Evolutionary conservation across 202 grass and related monocot genomes (phyloP).

Genomic region (Digitaria exilis): DNA sequence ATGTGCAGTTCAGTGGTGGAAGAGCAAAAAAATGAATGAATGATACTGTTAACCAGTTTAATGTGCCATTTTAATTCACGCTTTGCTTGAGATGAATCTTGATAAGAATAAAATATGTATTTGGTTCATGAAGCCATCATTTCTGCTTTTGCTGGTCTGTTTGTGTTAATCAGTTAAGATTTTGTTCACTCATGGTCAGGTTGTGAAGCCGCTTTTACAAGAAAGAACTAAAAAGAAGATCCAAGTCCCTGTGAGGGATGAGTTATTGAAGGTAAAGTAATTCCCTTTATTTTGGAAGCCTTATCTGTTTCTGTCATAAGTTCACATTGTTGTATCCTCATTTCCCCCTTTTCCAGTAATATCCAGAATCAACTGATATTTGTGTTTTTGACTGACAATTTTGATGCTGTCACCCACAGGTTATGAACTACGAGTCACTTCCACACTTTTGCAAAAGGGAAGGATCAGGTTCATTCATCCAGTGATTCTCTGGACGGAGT

Average conservation of each 20-base stretch:
- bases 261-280: slow-evolving; percentile 77
- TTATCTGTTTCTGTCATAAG: not conserved
- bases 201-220: slow-evolving; percentile 97
- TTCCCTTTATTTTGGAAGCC: not conserved
- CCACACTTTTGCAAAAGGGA: slow-evolving; percentile 84
- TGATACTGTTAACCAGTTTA: not conserved
- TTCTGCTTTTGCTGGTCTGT: not conserved
- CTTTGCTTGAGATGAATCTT: not conserved
- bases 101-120: not conserved
- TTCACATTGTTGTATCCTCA: not conserved
- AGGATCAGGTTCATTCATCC: slow-evolving; percentile 71
- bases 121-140: not conserved
- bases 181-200: slow-evolving; percentile 55
- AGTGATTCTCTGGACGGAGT: slow-evolving; percentile 30
- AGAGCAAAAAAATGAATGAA: not conserved
- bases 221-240: slow-evolving; percentile 96
- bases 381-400: not conserved
- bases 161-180: slow-evolving; percentile 30
- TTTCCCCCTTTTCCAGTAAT: not conserved
- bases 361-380: not conserved
- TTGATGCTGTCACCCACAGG: slow-evolving; percentile 12
- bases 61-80: not conserved
- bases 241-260: slow-evolving; percentile 81
- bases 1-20: not conserved
- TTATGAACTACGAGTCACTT: slow-evolving; percentile 67